Base-by-base conservation (phyloP, 495 filamentous ascomycete genomes). In the Aspergillus baeticus region DNA sequence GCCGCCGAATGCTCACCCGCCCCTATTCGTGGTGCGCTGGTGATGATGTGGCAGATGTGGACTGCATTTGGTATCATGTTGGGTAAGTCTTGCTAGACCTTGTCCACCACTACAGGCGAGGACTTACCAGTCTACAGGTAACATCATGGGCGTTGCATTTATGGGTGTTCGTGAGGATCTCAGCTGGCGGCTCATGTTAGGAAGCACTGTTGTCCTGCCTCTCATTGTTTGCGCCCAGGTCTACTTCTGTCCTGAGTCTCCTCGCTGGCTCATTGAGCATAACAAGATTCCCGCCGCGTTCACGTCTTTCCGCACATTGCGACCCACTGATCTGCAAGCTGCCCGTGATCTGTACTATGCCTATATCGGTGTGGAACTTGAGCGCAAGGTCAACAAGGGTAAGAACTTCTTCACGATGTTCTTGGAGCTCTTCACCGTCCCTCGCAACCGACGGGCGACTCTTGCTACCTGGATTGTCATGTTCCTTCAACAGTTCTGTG, bases 21-120 rank as follows among this genome's bases (percentile, higher is more conserved):
- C 14, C 76, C 74, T 6, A 84, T 86, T 51, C 70, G 83, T 46
- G 84, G 83, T 36, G 82, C 77, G 1, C 66, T 85, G 3, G 82
- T 86, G 51, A 85, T 84, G 81, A 79, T 78, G 72, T 87, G 82
- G 78, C 82, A 86, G 66, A 74, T 84, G 69, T 79, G 76, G 71
- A 90, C 87, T 5, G 89, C 88, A 3, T 91, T 91, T 61, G 89
- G 89, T 10, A 91, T 92, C 59, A 87, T 92, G 82, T 55, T 92
- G 14, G 89, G 42, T 45, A 17, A 5, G 41, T 44, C 15, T 14
- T 15, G 17, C 2, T 29, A 8, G 8, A 29, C 26, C 26, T 29
- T 29, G 26, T 3, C 8, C 26, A n/a, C n/a, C n/a, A n/a, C n/a
- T n/a, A n/a, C 8, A 29, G 26, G 26, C 4, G 10, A 42, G 38